Percentiles rank a stretch among this genome's conserved stretches.
Conservation (phyloP, 2,329 filamentous ascomycete species). For the Bertia moriformis region DNA sequence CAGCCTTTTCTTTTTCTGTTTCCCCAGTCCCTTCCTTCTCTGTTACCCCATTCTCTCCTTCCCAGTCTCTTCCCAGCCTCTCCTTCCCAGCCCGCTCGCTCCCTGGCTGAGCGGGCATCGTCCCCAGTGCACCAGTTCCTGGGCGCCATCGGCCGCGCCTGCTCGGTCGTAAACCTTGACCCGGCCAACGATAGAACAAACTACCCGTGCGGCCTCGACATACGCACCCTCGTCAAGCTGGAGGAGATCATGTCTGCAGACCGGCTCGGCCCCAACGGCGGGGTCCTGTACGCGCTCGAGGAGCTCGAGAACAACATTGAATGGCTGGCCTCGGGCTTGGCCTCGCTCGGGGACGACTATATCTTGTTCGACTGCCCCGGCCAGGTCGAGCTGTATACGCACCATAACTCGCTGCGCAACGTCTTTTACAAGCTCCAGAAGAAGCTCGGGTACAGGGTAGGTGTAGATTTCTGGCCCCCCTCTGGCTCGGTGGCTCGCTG, state of each 20-base stretch:
- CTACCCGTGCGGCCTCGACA: slow-evolving; percentile 81
- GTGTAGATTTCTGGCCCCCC: slow-evolving; percentile 14
- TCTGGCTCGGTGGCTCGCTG: slow-evolving; percentile 6
- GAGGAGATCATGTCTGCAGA: slow-evolving; percentile 93
- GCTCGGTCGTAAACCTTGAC: slow-evolving; percentile 89
- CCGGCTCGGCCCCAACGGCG: slow-evolving; percentile 79
- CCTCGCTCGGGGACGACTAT: slow-evolving; percentile 75
- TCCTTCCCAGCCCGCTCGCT: slow-evolving; percentile 2
- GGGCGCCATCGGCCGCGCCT: slow-evolving; percentile 84
- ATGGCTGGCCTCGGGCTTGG: slow-evolving; percentile 73
- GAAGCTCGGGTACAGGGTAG: slow-evolving; percentile 83
- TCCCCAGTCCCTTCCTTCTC: too few species aligned
- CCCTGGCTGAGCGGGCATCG: neutral
- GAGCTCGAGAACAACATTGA: slow-evolving; percentile 89
- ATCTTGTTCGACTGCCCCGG: slow-evolving; percentile 91
- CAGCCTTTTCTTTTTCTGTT: slow-evolving; percentile 2
- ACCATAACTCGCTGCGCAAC: slow-evolving; percentile 80
- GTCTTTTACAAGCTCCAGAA: slow-evolving; percentile 81
- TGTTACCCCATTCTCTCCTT: neutral
- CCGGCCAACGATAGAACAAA: slow-evolving; percentile 87
- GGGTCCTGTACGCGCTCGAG: slow-evolving; percentile 82
- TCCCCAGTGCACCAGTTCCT: slow-evolving; percentile 82
- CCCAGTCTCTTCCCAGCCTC: slow-evolving; percentile 3
- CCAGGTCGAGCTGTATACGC: slow-evolving; percentile 92
- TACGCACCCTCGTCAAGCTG: slow-evolving; percentile 73